Evolutionary conservation across 2,329 filamentous ascomycete genomes (phyloP), one percentile per base, ranked within the genome.

Genomic region (Graphilbum sp.): DNA sequence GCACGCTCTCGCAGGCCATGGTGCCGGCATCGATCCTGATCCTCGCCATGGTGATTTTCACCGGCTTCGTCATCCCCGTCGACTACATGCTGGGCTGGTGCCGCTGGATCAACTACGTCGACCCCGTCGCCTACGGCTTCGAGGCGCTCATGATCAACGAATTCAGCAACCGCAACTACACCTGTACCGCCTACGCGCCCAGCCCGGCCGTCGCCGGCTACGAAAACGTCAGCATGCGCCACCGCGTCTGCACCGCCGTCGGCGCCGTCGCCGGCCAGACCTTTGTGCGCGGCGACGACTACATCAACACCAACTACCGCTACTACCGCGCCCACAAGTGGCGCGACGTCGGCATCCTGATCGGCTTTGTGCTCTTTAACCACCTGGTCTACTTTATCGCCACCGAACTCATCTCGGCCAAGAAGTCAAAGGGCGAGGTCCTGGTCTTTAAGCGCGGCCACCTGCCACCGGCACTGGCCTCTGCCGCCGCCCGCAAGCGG

Each of bases 361-460:
- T 79, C 36, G 77, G 55, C 4, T 77, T 81, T 50, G 66, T 69
- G 47, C 8, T 70, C 16, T 67, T 74, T 51, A 75, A 79, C 57
- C 59, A 73, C 23, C 35, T 56, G 34, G 61, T 61, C 9, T 79
- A 84, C 55, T 64, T 85, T 44, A 40, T 70, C 16, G 63, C 67
- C 2, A 72, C 73, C 8, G 78, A 84, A 52, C 66, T 69, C 32
- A 73, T 77, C 16, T 69, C 74, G 0, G 67, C 66, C 50, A 66
- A 68, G 54, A 79, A 78, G 53, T 81, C 77, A 18, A 84, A 81
- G 63, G 79, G 79, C 38, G 80, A 85, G 49, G 74, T 84, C 15
- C 60, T 85, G 5, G 66, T 84, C 23, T 85, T 84, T 61, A 75
- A 73, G 40, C 70, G 75, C 36, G 76, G 77, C 11, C 63, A 78